Conservation (phyloP, 106 monocot species). For the Xerophyta viscosa region DNA sequence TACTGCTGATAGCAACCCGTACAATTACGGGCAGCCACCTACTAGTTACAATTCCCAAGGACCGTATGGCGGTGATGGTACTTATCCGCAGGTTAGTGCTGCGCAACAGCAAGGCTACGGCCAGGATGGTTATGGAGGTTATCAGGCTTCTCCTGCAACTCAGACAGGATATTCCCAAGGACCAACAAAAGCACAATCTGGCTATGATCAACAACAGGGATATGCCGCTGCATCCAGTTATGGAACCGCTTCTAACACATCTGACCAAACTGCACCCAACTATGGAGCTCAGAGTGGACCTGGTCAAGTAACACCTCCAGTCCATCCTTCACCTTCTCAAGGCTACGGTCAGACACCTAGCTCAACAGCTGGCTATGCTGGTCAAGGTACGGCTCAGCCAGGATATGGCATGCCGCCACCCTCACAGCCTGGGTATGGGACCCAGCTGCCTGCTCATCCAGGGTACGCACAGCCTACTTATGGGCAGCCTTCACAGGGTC, state of each 20-base stretch:
- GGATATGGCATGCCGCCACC: constrained; percentile 27
- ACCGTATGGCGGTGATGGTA: constrained; percentile 31
- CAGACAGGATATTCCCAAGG: constrained; percentile 44
- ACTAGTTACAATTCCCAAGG: constrained; percentile 41
- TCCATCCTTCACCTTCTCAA: constrained; percentile 14
- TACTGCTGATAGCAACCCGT: constrained; percentile 27
- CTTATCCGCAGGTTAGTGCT: constrained; percentile 55
- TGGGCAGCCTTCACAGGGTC: constrained; percentile 13
- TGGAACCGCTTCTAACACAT: constrained; percentile 18
- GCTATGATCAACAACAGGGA: constrained; percentile 42
- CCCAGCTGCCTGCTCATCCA: constrained; percentile 15
- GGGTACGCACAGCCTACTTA: constrained; percentile 19
- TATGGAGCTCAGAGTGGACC: too few relatives aligned
- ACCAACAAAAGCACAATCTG: constrained; percentile 19
- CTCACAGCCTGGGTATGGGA: constrained; percentile 32
- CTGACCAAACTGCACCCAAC: constrained; percentile 32
- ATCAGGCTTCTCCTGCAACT: constrained; percentile 21
- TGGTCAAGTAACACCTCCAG: constrained; percentile 9
- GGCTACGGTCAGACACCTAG: constrained; percentile 24
- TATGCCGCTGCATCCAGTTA: constrained; percentile 23
- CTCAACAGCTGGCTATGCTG: constrained; percentile 25
- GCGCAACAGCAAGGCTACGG: too few relatives aligned
- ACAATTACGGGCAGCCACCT: constrained; percentile 51
- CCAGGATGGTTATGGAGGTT: constrained; percentile 33
- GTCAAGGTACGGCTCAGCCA: constrained; percentile 26